These are phyloP conservation scores for Umbellularia californica DNA, from an alignment of 164 flowering plant species.

Conservation along the genomic window DNA sequence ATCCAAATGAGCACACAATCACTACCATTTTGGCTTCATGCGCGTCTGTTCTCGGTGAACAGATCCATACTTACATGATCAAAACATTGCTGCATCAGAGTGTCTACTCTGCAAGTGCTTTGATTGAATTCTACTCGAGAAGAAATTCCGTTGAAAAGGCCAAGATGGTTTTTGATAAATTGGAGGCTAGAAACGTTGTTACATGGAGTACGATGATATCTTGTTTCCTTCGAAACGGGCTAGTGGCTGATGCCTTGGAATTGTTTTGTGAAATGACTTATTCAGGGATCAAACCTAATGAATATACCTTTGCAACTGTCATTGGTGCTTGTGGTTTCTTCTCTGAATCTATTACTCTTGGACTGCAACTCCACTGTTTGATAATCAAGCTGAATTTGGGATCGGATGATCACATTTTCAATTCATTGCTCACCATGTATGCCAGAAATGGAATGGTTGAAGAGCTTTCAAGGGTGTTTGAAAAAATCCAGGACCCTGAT, in stretches of 20 bases:
- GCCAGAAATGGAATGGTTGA: constrained; percentile 14
- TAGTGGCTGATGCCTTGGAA: constrained; percentile 7
- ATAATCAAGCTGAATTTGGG: constrained; percentile 13
- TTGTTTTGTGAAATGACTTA: constrained; percentile 11
- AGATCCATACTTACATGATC: constrained; percentile 20
- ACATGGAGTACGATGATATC: constrained; percentile 20
- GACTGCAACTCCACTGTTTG: constrained; percentile 16
- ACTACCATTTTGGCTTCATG: constrained; percentile 13
- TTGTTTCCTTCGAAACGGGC: constrained; percentile 12
- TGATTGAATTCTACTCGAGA: constrained; percentile 18
- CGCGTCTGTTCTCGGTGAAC: constrained; percentile 1
- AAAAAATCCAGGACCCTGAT: constrained; percentile 12
- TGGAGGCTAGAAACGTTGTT: constrained; percentile 14
- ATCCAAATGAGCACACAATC: constrained; percentile 12
- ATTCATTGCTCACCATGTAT: constrained; percentile 24
- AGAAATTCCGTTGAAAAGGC: constrained; percentile 9
- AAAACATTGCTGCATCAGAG: constrained; percentile 14
- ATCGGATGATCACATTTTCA: constrained; percentile 8
- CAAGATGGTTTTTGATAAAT: constrained; percentile 9
- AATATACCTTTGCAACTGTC: constrained; percentile 11
- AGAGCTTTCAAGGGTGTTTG: constrained; percentile 12
- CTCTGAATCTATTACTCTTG: constrained; percentile 4
- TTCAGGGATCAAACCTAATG: constrained; percentile 17
- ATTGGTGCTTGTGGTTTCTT: constrained; percentile 18
- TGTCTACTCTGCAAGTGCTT: constrained; percentile 8